phyloP scores from a whole-genome alignment of 2,329 filamentous ascomycete species.

The Talaromyces sp. region DNA sequence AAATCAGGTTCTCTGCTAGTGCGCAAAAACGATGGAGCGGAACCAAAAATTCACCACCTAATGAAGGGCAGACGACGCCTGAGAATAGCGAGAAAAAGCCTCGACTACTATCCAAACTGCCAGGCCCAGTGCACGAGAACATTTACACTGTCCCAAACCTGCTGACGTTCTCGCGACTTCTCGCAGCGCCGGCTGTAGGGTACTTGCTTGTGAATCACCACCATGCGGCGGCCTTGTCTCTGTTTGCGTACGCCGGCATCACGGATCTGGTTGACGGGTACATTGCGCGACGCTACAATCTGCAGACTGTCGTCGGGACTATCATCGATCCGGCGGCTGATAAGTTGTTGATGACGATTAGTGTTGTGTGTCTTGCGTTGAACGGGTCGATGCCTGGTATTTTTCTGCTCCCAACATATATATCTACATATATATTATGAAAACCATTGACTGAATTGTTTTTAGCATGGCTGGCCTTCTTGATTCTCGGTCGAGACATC shows the following conservation, averaged over 20 bases:
- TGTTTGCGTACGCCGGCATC: constrained; percentile 89
- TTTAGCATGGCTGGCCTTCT: constrained; percentile 81
- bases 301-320: constrained; percentile 89
- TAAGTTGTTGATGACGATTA: constrained; percentile 89
- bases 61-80: background rate
- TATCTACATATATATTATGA: too few relatives aligned
- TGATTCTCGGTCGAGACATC: constrained; percentile 85
- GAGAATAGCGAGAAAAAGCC: constrained; percentile 15
- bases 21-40: constrained; percentile 1
- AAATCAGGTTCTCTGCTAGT: background rate
- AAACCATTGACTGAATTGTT: too few relatives aligned
- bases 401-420: too few relatives aligned
- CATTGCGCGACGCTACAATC: constrained; percentile 81
- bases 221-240: constrained; percentile 67
- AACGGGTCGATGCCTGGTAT: constrained; percentile 75
- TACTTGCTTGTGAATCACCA: constrained; percentile 83
- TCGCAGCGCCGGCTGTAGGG: constrained; percentile 77
- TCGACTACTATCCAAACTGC: constrained; percentile 26
- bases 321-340: constrained; percentile 97
- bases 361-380: constrained; percentile 76
- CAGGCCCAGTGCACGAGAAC: constrained; percentile 60
- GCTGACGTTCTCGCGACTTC: constrained; percentile 77
- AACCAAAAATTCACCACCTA: constrained; percentile 1
- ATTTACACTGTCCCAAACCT: constrained; percentile 97
- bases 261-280: constrained; percentile 92